Percentiles rank a stretch among this genome's conserved stretches.
These are phyloP conservation scores for Sodiomyces alkalinus DNA, from an alignment of 2,329 filamentous ascomycete genomes.

Conservation along the genomic window DNA sequence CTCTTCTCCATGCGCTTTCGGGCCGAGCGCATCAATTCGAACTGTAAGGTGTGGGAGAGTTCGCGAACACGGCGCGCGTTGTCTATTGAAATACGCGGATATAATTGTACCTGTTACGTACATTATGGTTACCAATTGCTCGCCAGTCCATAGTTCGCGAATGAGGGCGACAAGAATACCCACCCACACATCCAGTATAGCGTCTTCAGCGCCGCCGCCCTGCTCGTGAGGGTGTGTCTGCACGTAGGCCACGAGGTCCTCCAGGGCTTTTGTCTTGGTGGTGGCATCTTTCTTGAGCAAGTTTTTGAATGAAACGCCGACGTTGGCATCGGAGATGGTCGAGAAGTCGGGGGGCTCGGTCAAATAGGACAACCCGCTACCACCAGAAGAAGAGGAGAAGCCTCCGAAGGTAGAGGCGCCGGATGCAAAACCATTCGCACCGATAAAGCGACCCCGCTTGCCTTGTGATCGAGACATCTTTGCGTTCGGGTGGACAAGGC, in stretches of 20 bases:
- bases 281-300: slow-evolving; percentile 83
- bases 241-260: slow-evolving; percentile 61
- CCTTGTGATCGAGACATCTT: slow-evolving; percentile 7
- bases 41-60: slow-evolving; percentile 62
- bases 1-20: slow-evolving; percentile 75
- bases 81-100: slow-evolving; percentile 82
- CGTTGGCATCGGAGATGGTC: slow-evolving; percentile 60
- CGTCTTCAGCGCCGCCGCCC: slow-evolving; percentile 56
- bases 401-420: slow-evolving; percentile 19
- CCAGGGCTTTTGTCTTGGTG: slow-evolving; percentile 80
- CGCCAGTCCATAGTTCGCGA: slow-evolving; percentile 11
- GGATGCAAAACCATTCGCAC: slow-evolving; percentile 6
- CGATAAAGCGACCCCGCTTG: slow-evolving; percentile 5
- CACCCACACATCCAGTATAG: slow-evolving; percentile 81
- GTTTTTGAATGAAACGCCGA: slow-evolving; percentile 86
- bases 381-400: slow-evolving; percentile 23
- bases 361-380: slow-evolving; percentile 63
- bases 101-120: slow-evolving; percentile 55
- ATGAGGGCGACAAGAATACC: slow-evolving; percentile 16
- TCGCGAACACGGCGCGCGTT: slow-evolving; percentile 78
- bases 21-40: slow-evolving; percentile 41
- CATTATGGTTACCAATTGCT: slow-evolving; percentile 23
- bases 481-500: no score
- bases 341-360: slow-evolving; percentile 72
- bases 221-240: slow-evolving; percentile 35